These are phyloP conservation scores for Eimeria mitis DNA, from an alignment of 169 alveolate genomes.

Conservation along the genomic window DNA sequence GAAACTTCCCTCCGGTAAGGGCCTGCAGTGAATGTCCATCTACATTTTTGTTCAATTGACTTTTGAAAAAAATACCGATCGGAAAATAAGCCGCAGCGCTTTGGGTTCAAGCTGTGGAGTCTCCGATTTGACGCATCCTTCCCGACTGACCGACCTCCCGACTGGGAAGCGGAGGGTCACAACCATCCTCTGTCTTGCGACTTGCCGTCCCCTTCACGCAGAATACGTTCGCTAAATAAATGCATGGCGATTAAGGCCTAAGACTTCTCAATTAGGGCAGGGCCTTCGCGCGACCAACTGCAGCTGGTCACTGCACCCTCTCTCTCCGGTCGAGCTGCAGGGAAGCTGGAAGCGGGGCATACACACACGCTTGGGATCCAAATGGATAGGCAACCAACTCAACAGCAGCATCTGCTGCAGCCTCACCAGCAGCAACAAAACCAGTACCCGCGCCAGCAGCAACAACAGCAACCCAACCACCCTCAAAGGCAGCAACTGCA, in stretches of 20 bases:
- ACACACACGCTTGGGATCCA: not conserved
- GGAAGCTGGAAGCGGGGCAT: not conserved
- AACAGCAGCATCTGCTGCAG: conserved; percentile 52
- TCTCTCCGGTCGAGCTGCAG: not conserved
- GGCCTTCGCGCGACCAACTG: not conserved
- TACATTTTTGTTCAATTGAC: not conserved
- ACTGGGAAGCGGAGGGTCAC: conserved; percentile 12
- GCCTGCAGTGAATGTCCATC: not conserved
- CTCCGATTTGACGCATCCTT: not conserved
- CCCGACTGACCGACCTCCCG: conserved; percentile 10
- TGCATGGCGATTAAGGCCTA: not conserved
- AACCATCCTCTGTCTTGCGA: conserved; percentile 1
- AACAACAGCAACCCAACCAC: conserved; percentile 11
- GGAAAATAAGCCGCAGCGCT: not conserved
- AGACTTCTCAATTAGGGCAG: not conserved
- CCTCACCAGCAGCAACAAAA: conserved; percentile 29
- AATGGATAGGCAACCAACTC: conserved; percentile 29
- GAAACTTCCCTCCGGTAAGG: not conserved
- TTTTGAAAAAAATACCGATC: not conserved
- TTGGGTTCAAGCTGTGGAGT: not conserved
- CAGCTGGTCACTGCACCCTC: conserved; percentile 21
- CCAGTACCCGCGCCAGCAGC: conserved; percentile 1
- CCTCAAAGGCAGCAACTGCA: not conserved
- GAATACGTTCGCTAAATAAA: not conserved
- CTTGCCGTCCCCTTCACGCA: not conserved